phyloP scores from a whole-genome alignment of 768 basidiomycete species.

The Suillus luteus region DNA sequence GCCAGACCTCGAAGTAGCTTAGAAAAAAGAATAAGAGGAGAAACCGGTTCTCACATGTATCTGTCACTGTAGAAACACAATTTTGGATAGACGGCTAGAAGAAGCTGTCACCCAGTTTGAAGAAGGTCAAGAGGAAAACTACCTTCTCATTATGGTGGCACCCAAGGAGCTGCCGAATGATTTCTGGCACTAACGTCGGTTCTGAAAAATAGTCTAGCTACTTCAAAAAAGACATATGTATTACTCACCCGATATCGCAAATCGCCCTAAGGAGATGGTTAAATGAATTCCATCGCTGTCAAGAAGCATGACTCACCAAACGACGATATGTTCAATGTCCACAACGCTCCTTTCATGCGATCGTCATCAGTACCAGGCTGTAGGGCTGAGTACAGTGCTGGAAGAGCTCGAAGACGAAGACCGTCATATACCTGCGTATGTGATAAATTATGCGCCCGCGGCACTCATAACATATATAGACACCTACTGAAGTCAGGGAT shows the following conservation, averaged over 20 bases:
- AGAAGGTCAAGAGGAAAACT: constrained; percentile 11
- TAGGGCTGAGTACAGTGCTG: constrained; percentile 56
- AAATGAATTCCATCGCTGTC: constrained; percentile 6
- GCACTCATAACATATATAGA: not conserved
- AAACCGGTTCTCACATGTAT: constrained; percentile 52
- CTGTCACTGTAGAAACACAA: constrained; percentile 64
- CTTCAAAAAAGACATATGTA: constrained; percentile 7
- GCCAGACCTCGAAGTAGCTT: constrained; percentile 46
- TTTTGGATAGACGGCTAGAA: constrained; percentile 75
- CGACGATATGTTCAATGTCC: constrained; percentile 66
- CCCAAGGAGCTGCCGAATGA: constrained; percentile 61
- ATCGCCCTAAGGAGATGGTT: constrained; percentile 36
- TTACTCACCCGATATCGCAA: constrained; percentile 41
- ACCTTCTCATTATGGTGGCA: constrained; percentile 89
- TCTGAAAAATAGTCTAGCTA: constrained; percentile 40
- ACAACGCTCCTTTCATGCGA: constrained; percentile 90
- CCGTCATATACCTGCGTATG: constrained; percentile 62
- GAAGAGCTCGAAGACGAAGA: constrained; percentile 61
- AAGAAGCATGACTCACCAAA: constrained; percentile 46
- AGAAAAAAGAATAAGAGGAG: not conserved
- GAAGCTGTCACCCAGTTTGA: not conserved
- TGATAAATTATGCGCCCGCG: not conserved
- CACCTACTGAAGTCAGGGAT: constrained; percentile 24
- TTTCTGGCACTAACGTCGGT: constrained; percentile 58
- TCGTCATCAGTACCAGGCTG: constrained; percentile 79